Percentiles rank a stretch among this genome's conserved stretches.
phyloP scores from a whole-genome alignment of 202 grass and related monocot genomes.

The Elaeis oleifera region DNA sequence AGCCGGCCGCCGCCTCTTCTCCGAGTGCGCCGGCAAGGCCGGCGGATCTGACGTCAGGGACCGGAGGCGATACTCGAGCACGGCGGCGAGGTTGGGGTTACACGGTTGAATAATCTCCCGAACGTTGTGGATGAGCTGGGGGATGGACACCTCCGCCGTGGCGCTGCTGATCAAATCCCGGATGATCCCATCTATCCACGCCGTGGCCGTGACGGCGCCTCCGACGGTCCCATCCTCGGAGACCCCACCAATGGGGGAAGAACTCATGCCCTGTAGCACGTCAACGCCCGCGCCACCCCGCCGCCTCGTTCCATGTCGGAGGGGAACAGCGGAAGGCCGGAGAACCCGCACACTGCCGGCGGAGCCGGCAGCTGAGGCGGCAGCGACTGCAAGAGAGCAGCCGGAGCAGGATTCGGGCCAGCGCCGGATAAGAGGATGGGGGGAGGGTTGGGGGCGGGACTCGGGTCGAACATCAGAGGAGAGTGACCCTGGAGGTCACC shows the following conservation, averaged over 20 bases:
- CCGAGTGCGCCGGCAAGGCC: conserved; percentile 2
- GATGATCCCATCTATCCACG: conserved; percentile 85
- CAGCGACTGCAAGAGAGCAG: conserved; percentile 6
- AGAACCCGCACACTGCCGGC: conserved; percentile 42
- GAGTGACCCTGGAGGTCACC: neutral
- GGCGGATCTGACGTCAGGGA: conserved; percentile 38
- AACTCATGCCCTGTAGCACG: no score
- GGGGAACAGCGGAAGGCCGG: conserved; percentile 33
- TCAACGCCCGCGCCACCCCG: conserved; percentile 14
- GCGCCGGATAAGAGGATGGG: conserved; percentile 4
- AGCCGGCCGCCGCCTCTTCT: conserved; percentile 18
- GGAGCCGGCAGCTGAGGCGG: conserved; percentile 27
- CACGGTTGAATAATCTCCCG: conserved; percentile 94
- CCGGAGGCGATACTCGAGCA: conserved; percentile 81
- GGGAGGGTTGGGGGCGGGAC: conserved; percentile 3
- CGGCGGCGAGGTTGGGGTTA: conserved; percentile 66
- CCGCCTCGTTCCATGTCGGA: conserved; percentile 28
- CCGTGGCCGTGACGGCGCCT: conserved; percentile 15
- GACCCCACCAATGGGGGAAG: neutral
- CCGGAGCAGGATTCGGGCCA: conserved; percentile 5
- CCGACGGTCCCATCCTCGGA: conserved; percentile 6
- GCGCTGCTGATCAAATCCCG: conserved; percentile 68
- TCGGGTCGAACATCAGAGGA: conserved; percentile 20
- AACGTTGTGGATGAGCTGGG: conserved; percentile 90
- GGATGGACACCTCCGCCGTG: conserved; percentile 48